Conservation (phyloP, 371 early-diverging fungal genomes). For the Apophysomyces trapeziformis region DNA sequence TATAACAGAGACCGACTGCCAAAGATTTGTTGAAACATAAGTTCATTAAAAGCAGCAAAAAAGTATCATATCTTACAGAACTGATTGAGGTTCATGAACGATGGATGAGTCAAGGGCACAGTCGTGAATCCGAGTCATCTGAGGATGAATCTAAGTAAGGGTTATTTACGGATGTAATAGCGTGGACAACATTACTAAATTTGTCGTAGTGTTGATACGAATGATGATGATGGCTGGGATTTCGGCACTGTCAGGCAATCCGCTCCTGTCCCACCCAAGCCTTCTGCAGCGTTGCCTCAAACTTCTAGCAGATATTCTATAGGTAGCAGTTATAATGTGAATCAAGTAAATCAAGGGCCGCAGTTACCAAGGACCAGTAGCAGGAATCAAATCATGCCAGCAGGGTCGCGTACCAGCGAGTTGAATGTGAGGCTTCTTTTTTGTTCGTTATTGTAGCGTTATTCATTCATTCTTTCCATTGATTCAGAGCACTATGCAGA, state of each 20-base stretch:
- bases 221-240: slow-evolving; percentile 35
- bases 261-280: slow-evolving; percentile 31
- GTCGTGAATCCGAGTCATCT: slow-evolving; percentile 61
- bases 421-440: slow-evolving; percentile 24
- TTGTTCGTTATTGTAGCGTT: too few species aligned
- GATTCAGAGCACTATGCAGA: slow-evolving; percentile 12
- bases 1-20: slow-evolving; percentile 80
- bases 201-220: slow-evolving; percentile 13
- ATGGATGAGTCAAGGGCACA: slow-evolving; percentile 65
- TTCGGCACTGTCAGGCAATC: slow-evolving; percentile 55
- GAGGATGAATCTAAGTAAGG: slow-evolving; percentile 59
- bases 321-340: slow-evolving; percentile 6
- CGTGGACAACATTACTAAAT: not conserved
- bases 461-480: not conserved
- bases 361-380: slow-evolving; percentile 23
- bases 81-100: slow-evolving; percentile 83
- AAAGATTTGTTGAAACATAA: slow-evolving; percentile 90
- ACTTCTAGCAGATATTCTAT: slow-evolving; percentile 36
- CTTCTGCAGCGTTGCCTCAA: slow-evolving; percentile 24
- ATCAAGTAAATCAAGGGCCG: slow-evolving; percentile 12
- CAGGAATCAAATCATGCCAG: slow-evolving; percentile 27
- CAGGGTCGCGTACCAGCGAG: slow-evolving; percentile 23
- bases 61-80: slow-evolving; percentile 81
- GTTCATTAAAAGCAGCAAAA: slow-evolving; percentile 85
- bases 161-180: too few species aligned